These are phyloP conservation scores for Salix udensis DNA, from an alignment of 345 rosid species.

Conservation along the genomic window DNA sequence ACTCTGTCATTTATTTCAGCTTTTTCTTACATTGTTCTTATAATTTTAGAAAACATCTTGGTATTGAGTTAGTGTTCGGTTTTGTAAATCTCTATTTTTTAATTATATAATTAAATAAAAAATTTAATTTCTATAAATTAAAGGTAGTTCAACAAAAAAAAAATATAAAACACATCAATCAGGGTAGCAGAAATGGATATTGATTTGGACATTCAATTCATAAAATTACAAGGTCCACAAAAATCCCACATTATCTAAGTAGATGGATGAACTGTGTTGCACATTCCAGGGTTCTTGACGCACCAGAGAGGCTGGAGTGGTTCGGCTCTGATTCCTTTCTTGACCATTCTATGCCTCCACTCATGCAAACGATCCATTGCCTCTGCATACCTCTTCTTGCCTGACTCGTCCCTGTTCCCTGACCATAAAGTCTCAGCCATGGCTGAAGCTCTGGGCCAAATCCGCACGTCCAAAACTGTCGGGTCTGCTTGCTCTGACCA, in stretches of 20 bases:
- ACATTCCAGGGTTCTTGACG: slow-evolving; percentile 72
- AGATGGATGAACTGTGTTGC: slow-evolving; percentile 49
- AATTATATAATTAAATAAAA: too few relatives aligned
- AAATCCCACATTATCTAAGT: neutral
- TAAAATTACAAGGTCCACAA: neutral
- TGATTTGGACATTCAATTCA: neutral
- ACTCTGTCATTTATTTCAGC: too few relatives aligned
- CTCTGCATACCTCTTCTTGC: slow-evolving; percentile 60
- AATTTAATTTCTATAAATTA: too few relatives aligned
- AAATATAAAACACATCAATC: neutral
- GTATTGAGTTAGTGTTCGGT: too few relatives aligned
- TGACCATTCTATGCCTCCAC: slow-evolving; percentile 89
- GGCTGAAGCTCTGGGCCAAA: slow-evolving; percentile 87
- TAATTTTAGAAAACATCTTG: too few relatives aligned
- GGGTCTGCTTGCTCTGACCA: slow-evolving; percentile 94
- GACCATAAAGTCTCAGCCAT: slow-evolving; percentile 87
- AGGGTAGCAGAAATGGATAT: neutral
- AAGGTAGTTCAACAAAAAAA: too few relatives aligned
- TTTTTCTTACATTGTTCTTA: too few relatives aligned
- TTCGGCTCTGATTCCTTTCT: slow-evolving; percentile 71
- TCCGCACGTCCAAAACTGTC: slow-evolving; percentile 51
- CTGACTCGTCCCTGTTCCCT: slow-evolving; percentile 63
- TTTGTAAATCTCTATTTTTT: too few relatives aligned
- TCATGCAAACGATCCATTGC: slow-evolving; percentile 66
- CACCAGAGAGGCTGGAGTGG: slow-evolving; percentile 94